These are phyloP conservation scores for Arabidopsis arenosa DNA, from an alignment of 345 rosid genomes.

Conservation along the genomic window DNA sequence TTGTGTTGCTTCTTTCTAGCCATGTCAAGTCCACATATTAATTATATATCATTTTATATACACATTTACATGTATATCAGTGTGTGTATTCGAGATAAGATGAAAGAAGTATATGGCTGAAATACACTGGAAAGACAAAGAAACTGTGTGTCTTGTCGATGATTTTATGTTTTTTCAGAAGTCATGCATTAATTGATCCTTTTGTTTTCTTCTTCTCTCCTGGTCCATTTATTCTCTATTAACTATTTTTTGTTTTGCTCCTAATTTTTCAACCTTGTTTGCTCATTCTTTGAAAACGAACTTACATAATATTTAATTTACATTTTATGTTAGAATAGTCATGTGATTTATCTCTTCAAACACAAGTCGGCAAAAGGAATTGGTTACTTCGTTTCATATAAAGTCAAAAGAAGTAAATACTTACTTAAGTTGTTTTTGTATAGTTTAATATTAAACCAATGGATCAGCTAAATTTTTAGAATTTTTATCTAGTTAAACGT, in stretches of 20 bases:
- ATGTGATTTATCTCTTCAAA: slow-evolving; percentile 4
- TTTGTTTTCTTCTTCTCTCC: slow-evolving; percentile 34
- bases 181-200: slow-evolving; percentile 35
- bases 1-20: slow-evolving; percentile 40
- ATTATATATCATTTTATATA: slow-evolving; percentile 7
- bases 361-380: slow-evolving; percentile 13
- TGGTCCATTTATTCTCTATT: slow-evolving; percentile 28
- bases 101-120: slow-evolving; percentile 36
- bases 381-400: slow-evolving; percentile 3
- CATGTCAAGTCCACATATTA: slow-evolving; percentile 34
- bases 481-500: background rate
- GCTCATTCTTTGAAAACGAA: slow-evolving; percentile 36
- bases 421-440: background rate
- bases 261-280: slow-evolving; percentile 26
- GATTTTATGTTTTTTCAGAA: slow-evolving; percentile 34
- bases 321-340: slow-evolving; percentile 1
- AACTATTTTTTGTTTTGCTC: slow-evolving; percentile 29
- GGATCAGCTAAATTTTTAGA: background rate
- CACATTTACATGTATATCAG: slow-evolving; percentile 16
- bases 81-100: slow-evolving; percentile 31
- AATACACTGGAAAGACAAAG: slow-evolving; percentile 35
- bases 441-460: background rate
- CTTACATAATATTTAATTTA: slow-evolving; percentile 3
- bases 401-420: slow-evolving; percentile 16
- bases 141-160: slow-evolving; percentile 35